A percentile compares a stretch with the other conserved stretches of the same genome.
These are phyloP conservation scores for Saitoella complicata DNA, from an alignment of 805 yeast genomes.

Conservation along the genomic window DNA sequence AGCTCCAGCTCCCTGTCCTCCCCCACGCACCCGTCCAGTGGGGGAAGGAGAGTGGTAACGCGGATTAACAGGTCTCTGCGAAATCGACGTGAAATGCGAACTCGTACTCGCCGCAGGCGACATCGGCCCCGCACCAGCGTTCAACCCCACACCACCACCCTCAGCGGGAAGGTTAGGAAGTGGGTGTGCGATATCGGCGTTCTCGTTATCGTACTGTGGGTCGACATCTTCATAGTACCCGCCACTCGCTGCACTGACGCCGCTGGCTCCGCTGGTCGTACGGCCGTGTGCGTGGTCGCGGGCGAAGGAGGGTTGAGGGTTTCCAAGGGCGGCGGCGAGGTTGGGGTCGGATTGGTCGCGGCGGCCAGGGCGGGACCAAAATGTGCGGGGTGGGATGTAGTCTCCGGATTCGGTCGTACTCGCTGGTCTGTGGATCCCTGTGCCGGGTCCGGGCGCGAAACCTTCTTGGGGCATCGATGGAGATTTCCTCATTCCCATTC, in stretches of 20 bases:
- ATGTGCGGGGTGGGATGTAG: no score
- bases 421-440: no score
- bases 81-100: constrained; percentile 17
- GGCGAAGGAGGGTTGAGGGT: constrained; percentile 2
- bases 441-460: no score
- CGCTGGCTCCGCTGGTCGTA: constrained; percentile 4
- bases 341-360: neutral
- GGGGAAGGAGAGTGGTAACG: constrained; percentile 7
- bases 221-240: constrained; percentile 11
- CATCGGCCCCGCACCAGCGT: constrained; percentile 15
- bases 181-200: neutral
- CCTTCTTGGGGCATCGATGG: no score
- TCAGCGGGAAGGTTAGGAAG: constrained; percentile 7
- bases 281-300: neutral
- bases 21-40: no score
- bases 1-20: no score
- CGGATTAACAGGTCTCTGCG: constrained; percentile 18
- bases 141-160: constrained; percentile 10
- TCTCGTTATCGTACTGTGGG: constrained; percentile 9
- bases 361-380: no score
- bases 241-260: neutral
- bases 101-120: constrained; percentile 22
- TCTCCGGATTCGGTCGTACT: no score
- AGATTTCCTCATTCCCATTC: no score
- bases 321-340: constrained; percentile 1